Conservation (phyloP, 306 rosid species). For the Rosa chinensis region DNA sequence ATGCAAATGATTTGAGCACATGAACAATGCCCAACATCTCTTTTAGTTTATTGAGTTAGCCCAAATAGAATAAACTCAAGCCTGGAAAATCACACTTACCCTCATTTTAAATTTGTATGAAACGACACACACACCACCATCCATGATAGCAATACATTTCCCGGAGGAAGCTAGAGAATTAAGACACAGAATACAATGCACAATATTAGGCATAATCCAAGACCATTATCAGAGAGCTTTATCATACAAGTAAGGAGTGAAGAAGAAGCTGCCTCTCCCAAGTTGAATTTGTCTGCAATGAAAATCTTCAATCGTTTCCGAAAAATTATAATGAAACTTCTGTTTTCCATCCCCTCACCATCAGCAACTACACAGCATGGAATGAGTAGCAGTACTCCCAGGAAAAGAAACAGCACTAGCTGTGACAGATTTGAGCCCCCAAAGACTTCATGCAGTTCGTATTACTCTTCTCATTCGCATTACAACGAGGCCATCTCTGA, state of each 20-base stretch:
- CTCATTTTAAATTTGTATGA: conserved; percentile 24
- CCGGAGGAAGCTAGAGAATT: conserved; percentile 38
- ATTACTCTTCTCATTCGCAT: conserved; percentile 71
- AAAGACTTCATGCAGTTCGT: conserved; percentile 72
- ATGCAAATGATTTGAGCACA: conserved; percentile 66
- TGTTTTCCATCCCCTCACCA: conserved; percentile 33
- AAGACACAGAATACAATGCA: conserved; percentile 53
- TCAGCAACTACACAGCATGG: conserved; percentile 3
- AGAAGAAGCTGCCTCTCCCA: conserved; percentile 12
- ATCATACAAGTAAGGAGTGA: conserved; percentile 36
- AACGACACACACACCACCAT: conserved; percentile 38
- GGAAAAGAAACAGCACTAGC: conserved; percentile 28
- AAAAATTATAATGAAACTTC: conserved; percentile 51
- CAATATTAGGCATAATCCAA: conserved; percentile 12
- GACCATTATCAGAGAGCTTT: conserved; percentile 25
- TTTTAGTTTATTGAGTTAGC: conserved; percentile 12
- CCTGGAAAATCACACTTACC: conserved; percentile 32
- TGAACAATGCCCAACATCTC: conserved; percentile 39
- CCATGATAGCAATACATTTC: conserved; percentile 74
- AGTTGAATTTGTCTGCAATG: conserved; percentile 55
- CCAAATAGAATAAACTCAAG: conserved; percentile 35
- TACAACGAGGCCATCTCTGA: conserved; percentile 76
- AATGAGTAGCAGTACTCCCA: conserved; percentile 16
- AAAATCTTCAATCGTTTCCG: conserved; percentile 63
- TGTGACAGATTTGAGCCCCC: conserved; percentile 65